phyloP scores from a whole-genome alignment of 2,329 filamentous ascomycete species.

The Elsinoe ampelina region DNA sequence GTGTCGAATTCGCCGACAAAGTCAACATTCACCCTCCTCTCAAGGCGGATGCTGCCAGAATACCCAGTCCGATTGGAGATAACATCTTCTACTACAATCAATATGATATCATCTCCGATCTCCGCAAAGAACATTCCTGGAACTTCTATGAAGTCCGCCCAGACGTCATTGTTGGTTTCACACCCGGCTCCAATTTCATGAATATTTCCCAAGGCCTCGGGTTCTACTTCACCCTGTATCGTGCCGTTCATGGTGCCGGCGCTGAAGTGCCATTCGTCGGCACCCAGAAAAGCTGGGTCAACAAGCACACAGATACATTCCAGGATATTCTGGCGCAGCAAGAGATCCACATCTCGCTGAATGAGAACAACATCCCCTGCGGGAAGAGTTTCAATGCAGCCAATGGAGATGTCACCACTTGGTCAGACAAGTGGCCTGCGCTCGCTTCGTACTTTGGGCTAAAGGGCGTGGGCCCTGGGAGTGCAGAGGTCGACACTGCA shows the following conservation, averaged over 20 bases:
- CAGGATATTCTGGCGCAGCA: conserved; percentile 28
- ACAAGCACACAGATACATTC: conserved; percentile 28
- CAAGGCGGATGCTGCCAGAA: conserved; percentile 25
- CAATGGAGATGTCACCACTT: conserved; percentile 19
- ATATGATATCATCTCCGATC: conserved; percentile 28
- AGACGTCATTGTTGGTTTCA: conserved; percentile 33
- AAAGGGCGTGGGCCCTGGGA: conserved; percentile 18
- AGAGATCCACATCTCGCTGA: conserved; percentile 17
- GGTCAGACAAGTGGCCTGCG: conserved; percentile 21
- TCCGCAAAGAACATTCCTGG: conserved; percentile 27
- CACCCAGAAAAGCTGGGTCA: conserved; percentile 24
- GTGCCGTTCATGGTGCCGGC: conserved; percentile 29
- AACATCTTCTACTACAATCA: conserved; percentile 32
- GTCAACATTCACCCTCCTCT: conserved; percentile 30
- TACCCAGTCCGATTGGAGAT: conserved; percentile 24
- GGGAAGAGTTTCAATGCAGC: conserved; percentile 21
- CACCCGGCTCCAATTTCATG: conserved; percentile 32
- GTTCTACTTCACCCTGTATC: conserved; percentile 28
- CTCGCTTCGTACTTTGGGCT: conserved; percentile 22
- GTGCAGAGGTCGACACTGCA: conserved; percentile 25
- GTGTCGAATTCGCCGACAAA: conserved; percentile 34
- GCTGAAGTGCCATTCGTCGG: conserved; percentile 31
- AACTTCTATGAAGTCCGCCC: conserved; percentile 31
- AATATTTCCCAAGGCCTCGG: conserved; percentile 27
- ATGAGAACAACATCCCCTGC: conserved; percentile 6